Percentiles rank a stretch among this genome's conserved stretches.
Evolutionary conservation across 73 alveolate genomes (phyloP).

Genomic region (Paramecium sonneborni): DNA sequence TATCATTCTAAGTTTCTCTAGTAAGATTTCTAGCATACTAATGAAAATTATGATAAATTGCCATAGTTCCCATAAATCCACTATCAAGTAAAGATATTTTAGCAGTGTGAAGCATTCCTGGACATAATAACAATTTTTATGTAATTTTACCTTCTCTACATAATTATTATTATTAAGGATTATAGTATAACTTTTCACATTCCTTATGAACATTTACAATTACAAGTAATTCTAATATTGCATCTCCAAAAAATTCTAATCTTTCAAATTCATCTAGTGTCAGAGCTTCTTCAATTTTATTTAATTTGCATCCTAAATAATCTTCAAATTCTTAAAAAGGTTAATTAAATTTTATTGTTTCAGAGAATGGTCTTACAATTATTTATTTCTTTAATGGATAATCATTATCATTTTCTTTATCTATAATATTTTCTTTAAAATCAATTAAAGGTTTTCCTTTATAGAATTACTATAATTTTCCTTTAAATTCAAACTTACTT

Average conservation of each 20-base stretch:
- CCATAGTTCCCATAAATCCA: slow-evolving; percentile 57
- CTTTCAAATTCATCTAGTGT: background rate
- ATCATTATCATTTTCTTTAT: background rate
- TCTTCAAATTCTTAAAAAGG: background rate
- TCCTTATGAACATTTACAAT: background rate
- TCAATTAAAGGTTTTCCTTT: background rate
- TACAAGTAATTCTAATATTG: background rate
- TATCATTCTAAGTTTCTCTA: background rate
- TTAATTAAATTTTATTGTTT: background rate
- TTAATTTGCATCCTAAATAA: background rate
- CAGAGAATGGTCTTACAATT: background rate
- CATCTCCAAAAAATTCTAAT: slow-evolving; percentile 46
- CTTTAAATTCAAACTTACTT: background rate
- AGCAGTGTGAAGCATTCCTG: slow-evolving; percentile 48
- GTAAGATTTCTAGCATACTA: background rate
- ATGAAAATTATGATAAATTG: slow-evolving; percentile 18
- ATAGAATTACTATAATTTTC: background rate
- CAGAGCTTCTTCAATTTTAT: background rate
- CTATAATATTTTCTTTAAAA: background rate
- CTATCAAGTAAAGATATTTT: slow-evolving; percentile 8
- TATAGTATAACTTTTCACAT: slow-evolving; percentile 9
- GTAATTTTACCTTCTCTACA: background rate
- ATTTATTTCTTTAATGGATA: slow-evolving; percentile 10
- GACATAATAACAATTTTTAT: background rate
- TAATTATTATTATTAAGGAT: background rate